phyloP scores from a whole-genome alignment of 1,284 basidiomycete genomes.

The Dichomitus squalens region DNA sequence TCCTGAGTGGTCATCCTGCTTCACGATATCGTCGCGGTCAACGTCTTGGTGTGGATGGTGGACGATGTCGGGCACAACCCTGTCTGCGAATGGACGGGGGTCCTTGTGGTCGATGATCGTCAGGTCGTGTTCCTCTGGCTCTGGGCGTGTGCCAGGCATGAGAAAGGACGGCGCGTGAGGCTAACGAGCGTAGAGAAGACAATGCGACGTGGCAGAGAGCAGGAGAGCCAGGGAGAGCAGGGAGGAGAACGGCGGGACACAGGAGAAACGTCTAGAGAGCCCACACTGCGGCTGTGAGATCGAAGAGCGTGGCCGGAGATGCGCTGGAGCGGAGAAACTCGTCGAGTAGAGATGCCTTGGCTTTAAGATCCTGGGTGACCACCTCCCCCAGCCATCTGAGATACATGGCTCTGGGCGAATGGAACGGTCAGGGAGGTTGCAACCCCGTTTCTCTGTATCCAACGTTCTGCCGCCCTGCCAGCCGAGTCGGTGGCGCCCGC shows the following conservation, averaged over 20 bases:
- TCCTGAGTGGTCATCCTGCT: constrained; percentile 40
- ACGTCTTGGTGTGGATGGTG: constrained; percentile 19
- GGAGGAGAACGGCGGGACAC: not conserved
- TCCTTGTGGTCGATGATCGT: constrained; percentile 21
- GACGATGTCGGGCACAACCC: constrained; percentile 18
- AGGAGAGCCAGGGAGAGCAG: constrained; percentile 7
- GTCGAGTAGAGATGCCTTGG: not conserved
- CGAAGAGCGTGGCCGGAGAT: constrained; percentile 1
- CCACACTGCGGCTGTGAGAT: not conserved
- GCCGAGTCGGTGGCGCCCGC: no score
- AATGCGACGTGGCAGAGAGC: not conserved
- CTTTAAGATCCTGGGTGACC: not conserved
- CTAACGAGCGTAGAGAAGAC: not conserved
- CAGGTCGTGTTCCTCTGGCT: constrained; percentile 29
- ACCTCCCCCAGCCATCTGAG: not conserved
- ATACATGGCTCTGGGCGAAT: no score
- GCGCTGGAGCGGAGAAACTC: constrained; percentile 5
- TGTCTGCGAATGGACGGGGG: constrained; percentile 15
- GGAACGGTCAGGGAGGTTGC: no score
- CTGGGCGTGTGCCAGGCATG: constrained; percentile 16
- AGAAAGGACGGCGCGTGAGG: not conserved
- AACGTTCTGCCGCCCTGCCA: constrained; percentile 14
- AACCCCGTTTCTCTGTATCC: constrained; percentile 13
- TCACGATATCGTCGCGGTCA: constrained; percentile 26
- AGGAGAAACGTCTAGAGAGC: not conserved